These are phyloP conservation scores for Fusarium secorum DNA, from an alignment of 2,329 filamentous ascomycete species.

Conservation along the genomic window DNA sequence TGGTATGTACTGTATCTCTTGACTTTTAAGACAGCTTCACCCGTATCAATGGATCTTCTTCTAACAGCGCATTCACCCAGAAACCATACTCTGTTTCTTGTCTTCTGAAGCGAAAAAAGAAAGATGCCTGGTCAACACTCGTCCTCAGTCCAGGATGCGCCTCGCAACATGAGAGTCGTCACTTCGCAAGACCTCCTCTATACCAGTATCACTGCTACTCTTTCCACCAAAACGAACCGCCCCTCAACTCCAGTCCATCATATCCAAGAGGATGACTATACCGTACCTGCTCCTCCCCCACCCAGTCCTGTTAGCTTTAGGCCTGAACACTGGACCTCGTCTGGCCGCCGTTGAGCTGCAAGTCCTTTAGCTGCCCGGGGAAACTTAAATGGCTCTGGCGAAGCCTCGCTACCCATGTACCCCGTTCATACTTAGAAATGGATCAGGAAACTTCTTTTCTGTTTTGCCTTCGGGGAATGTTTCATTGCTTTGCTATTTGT, in stretches of 20 bases:
- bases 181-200: slow-evolving; percentile 61
- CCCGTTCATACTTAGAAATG: neutral
- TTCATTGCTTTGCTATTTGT: neutral
- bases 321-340: slow-evolving; percentile 61
- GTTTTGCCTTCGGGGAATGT: neutral
- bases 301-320: slow-evolving; percentile 70
- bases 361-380: slow-evolving; percentile 5
- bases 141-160: slow-evolving; percentile 56
- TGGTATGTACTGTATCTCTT: slow-evolving; percentile 23
- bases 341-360: slow-evolving; percentile 41
- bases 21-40: slow-evolving; percentile 23
- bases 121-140: slow-evolving; percentile 49
- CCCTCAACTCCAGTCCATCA: slow-evolving; percentile 57
- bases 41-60: neutral
- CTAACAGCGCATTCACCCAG: slow-evolving; percentile 19
- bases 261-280: slow-evolving; percentile 67
- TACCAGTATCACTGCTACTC: slow-evolving; percentile 60
- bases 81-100: neutral
- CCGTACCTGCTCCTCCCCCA: slow-evolving; percentile 70
- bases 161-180: slow-evolving; percentile 55
- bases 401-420: slow-evolving; percentile 18
- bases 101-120: slow-evolving; percentile 9
- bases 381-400: slow-evolving; percentile 13
- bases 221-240: slow-evolving; percentile 54
- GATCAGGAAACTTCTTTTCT: neutral